Percentiles rank a stretch among this genome's conserved stretches.
phyloP scores from a whole-genome alignment of 2,329 filamentous ascomycete species.

The Trichophyton simii region DNA sequence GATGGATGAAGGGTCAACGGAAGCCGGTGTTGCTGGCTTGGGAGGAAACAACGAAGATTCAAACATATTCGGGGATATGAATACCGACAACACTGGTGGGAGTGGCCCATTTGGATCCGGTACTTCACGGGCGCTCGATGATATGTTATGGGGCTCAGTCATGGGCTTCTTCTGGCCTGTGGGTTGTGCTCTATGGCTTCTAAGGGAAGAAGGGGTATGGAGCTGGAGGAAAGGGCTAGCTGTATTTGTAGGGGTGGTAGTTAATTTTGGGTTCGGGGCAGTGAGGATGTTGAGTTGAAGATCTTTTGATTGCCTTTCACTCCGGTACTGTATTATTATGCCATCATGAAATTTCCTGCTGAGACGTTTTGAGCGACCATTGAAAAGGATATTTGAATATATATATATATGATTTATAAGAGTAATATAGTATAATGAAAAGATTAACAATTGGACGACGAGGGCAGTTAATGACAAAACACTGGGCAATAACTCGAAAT shows the following conservation, averaged over 20 bases:
- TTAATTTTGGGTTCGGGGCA: slow-evolving; percentile 66
- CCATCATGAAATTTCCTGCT: not conserved
- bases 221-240: slow-evolving; percentile 72
- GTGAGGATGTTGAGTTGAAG: slow-evolving; percentile 43
- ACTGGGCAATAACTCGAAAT: not conserved
- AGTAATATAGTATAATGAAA: not conserved
- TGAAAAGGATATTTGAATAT: not conserved
- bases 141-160: slow-evolving; percentile 75
- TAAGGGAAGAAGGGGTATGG: slow-evolving; percentile 79
- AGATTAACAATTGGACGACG: not conserved
- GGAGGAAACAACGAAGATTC: slow-evolving; percentile 22
- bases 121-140: slow-evolving; percentile 49
- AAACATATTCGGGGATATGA: slow-evolving; percentile 29
- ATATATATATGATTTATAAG: not conserved
- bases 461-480: not conserved
- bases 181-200: slow-evolving; percentile 71
- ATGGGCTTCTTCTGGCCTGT: slow-evolving; percentile 94
- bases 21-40: slow-evolving; percentile 26
- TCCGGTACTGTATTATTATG: not conserved
- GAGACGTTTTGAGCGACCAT: not conserved
- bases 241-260: slow-evolving; percentile 68
- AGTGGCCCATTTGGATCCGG: slow-evolving; percentile 17
- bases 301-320: not conserved
- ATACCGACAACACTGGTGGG: slow-evolving; percentile 12
- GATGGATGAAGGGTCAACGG: slow-evolving; percentile 55